These are phyloP conservation scores for Daldinia loculata DNA, from an alignment of 495 filamentous ascomycete genomes.

Conservation along the genomic window DNA sequence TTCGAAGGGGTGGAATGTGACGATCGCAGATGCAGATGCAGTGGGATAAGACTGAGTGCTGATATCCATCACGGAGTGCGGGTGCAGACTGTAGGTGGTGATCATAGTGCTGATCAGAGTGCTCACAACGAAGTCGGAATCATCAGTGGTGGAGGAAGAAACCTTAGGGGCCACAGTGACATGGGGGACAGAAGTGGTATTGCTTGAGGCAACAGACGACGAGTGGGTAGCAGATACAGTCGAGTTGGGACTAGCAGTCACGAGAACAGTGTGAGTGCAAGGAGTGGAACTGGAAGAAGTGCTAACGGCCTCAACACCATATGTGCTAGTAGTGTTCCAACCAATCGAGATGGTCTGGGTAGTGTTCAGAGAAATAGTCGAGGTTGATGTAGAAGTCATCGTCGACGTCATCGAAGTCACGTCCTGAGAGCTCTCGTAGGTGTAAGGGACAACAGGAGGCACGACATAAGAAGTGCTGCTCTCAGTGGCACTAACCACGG, in stretches of 20 bases:
- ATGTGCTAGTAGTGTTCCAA: constrained; percentile 5
- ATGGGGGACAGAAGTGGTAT: neutral
- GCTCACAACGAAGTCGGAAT: constrained; percentile 14
- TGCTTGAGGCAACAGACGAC: neutral
- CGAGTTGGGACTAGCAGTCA: constrained; percentile 3
- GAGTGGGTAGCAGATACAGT: constrained; percentile 2
- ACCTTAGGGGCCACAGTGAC: neutral
- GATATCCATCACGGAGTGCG: constrained; percentile 14
- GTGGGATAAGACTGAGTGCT: neutral
- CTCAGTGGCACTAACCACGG: neutral
- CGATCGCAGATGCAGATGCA: neutral
- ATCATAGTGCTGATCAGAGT: constrained; percentile 25
- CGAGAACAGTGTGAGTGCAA: constrained; percentile 4
- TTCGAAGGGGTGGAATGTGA: constrained; percentile 6
- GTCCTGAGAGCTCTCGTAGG: neutral
- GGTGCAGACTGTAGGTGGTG: constrained; percentile 22
- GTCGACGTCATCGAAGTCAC: neutral
- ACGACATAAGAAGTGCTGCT: neutral
- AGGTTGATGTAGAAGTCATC: neutral
- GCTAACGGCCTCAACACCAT: neutral
- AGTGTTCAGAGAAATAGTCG: constrained; percentile 7
- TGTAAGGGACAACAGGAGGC: neutral
- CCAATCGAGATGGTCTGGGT: constrained; percentile 4
- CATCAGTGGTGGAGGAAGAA: constrained; percentile 1
- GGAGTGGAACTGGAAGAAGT: constrained; percentile 6